Base-by-base conservation (phyloP, 1,284 basidiomycete genomes). In the Thelephora terrestris region DNA sequence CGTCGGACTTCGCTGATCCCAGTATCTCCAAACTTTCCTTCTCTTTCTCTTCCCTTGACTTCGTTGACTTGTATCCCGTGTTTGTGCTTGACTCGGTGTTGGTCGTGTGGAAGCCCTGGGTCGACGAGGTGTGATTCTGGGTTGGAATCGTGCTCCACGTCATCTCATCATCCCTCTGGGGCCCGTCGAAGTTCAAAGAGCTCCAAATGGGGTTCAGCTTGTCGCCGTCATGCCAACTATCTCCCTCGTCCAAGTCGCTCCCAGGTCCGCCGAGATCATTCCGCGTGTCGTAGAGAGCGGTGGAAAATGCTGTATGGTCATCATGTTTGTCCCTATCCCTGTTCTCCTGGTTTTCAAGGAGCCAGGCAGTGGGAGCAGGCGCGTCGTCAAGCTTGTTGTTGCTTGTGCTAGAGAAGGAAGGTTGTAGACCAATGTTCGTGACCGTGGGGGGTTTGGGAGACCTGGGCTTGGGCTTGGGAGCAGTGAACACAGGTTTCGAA, bases 201-300 rank as follows among this genome's bases (percentile, higher is more conserved):
- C 74, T 75, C 82, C 84, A 85, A 50, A 64, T 67, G 49, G 67
- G 63, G 50, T 74, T 67, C 25, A 70, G 66, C 56, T 78, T 81
- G 52, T 81, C 81, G 38, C 82, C 77, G 36, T 82, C 64, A 9
- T 77, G 79, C 81, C 83, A 87, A 58, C 80, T 85, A 56, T 85
- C 81, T 44, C 84, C 79, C 29, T 79, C 79, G 48, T 79, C 76
- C 27, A 68, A 50, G 37, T 64, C 60, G 45, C 62, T 57, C 45
- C 57, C 39, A 4, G 21, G 7, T 6, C 39, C 25, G 9, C 20
- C 25, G 14, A 21, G 21, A 23, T 42, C 21, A 16, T 42, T 25
- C 39, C 25, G 39, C 25, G 39, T 42, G 12, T 42, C 39, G 6
- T 42, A 42, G 12, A 23, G 21, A 21, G n/a, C 29, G 12, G 29